Evolutionary conservation across 257 asterid genomes (phyloP).

Genomic region (Rehmannia glutinosa): DNA sequence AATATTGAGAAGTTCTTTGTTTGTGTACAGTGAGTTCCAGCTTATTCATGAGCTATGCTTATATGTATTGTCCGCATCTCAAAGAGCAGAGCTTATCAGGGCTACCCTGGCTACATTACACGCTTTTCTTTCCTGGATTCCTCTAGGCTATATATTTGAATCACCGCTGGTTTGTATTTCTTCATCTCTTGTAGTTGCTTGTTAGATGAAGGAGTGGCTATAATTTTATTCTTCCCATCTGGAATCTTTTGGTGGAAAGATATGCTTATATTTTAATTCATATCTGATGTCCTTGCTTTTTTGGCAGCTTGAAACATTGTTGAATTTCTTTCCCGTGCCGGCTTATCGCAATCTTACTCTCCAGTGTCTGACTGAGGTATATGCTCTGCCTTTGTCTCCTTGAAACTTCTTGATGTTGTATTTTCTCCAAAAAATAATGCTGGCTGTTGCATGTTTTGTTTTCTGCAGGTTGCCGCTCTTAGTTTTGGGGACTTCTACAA

Average conservation of each 20-base stretch:
- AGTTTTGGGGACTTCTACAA: constrained; percentile 85
- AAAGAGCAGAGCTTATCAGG: constrained; percentile 91
- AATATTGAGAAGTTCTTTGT: constrained; percentile 8
- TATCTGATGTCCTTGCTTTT: constrained; percentile 14
- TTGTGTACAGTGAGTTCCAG: constrained; percentile 78
- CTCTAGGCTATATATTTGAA: constrained; percentile 95
- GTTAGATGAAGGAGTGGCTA: constrained; percentile 8
- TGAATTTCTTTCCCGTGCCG: constrained; percentile 65
- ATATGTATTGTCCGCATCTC: constrained; percentile 87
- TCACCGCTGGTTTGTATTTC: constrained; percentile 81
- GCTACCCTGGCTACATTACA: constrained; percentile 93
- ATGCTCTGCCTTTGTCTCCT: not conserved
- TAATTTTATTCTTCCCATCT: not conserved
- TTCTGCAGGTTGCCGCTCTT: constrained; percentile 83
- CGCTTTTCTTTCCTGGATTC: constrained; percentile 99
- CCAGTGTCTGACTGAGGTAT: constrained; percentile 95
- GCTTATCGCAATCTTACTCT: constrained; percentile 91
- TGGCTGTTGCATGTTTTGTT: constrained; percentile 12
- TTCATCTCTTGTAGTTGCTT: constrained; percentile 20
- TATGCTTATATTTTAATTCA: constrained; percentile 7
- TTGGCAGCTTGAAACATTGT: constrained; percentile 84
- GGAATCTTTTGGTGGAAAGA: constrained; percentile 1
- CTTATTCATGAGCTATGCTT: constrained; percentile 94
- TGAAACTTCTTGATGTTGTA: not conserved
- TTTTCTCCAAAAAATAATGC: not conserved